These are phyloP conservation scores for Areca catechu DNA, from an alignment of 176 grass and related monocot genomes.

Conservation along the genomic window DNA sequence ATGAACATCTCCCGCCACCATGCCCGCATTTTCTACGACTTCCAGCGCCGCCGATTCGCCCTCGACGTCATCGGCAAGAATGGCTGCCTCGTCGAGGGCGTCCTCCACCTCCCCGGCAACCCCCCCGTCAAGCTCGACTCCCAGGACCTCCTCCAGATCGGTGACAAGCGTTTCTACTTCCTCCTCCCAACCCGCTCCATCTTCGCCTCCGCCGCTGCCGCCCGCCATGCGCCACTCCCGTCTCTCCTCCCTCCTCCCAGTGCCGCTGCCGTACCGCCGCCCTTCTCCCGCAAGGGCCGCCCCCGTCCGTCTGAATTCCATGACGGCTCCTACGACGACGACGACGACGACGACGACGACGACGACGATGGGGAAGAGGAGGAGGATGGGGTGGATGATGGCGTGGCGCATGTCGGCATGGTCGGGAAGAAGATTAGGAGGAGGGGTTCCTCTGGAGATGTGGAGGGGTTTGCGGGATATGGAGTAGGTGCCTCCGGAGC, in stretches of 20 bases:
- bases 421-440: conserved; percentile 29
- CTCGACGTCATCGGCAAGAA: conserved; percentile 91
- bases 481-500: conserved; percentile 29
- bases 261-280: conserved; percentile 14
- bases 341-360: conserved; percentile 40
- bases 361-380: conserved; percentile 5
- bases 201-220: conserved; percentile 50
- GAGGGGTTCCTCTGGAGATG: conserved; percentile 11
- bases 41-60: conserved; percentile 73
- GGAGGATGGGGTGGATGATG: conserved; percentile 26
- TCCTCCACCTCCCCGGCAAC: conserved; percentile 64
- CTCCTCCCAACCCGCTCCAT: conserved; percentile 66
- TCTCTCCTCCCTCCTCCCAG: conserved; percentile 27
- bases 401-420: not conserved
- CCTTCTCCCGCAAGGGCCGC: conserved; percentile 30
- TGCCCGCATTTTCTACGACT: conserved; percentile 86
- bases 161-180: conserved; percentile 91
- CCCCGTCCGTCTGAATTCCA: conserved; percentile 36
- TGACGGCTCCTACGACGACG: conserved; percentile 34
- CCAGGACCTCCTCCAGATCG: conserved; percentile 86
- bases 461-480: conserved; percentile 40
- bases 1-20: conserved; percentile 92
- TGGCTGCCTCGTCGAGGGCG: conserved; percentile 75
- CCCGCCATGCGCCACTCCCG: conserved; percentile 27
- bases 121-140: conserved; percentile 76